phyloP scores from a whole-genome alignment of 345 rosid species.

The Populus euphratica region DNA sequence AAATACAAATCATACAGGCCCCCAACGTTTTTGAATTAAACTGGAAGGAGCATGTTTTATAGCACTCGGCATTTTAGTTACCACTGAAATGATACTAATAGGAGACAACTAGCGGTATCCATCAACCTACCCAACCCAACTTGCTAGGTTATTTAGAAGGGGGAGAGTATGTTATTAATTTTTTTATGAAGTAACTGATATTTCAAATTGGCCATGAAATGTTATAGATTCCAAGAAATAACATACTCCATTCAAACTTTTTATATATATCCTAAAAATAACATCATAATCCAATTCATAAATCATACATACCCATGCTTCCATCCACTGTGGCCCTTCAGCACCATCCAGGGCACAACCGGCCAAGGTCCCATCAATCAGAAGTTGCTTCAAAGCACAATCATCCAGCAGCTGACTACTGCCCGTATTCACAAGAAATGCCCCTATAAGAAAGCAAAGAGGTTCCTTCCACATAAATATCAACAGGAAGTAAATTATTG shows the following conservation, averaged over 20 bases:
- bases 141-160: background rate
- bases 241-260: background rate
- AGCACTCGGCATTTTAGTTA: background rate
- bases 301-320: constrained; percentile 87
- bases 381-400: constrained; percentile 85
- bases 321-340: constrained; percentile 99
- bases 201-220: background rate
- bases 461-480: background rate
- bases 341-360: constrained; percentile 98
- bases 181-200: background rate
- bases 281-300: background rate
- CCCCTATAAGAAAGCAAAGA: constrained; percentile 47
- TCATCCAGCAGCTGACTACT: constrained; percentile 95
- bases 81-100: background rate
- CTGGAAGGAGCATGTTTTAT: background rate
- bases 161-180: background rate
- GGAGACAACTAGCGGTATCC: background rate
- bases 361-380: constrained; percentile 92
- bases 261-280: background rate
- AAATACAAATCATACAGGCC: no score
- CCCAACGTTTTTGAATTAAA: background rate
- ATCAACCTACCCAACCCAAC: background rate
- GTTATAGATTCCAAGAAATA: background rate
- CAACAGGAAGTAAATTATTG: background rate
- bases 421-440: constrained; percentile 94